A percentile compares a stretch with the other conserved stretches of the same genome.
These are phyloP conservation scores for Magnolia officinalis DNA, from an alignment of 164 flowering plant genomes.

Conservation along the genomic window DNA sequence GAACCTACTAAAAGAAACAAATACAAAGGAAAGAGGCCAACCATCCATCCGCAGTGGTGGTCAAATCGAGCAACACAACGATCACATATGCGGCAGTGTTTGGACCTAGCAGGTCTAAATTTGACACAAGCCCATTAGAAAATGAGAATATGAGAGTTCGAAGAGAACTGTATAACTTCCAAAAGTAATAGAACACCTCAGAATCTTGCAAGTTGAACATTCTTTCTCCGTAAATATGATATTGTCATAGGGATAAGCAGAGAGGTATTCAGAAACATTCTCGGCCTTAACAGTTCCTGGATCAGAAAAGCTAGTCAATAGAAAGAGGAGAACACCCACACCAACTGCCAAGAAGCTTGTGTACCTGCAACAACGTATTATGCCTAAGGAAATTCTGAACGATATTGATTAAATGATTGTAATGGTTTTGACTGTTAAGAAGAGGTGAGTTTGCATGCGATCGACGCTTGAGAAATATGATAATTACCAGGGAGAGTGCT, in stretches of 20 bases:
- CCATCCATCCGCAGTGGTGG: slow-evolving; percentile 99
- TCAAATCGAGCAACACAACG: slow-evolving; percentile 98
- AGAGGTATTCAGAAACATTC: slow-evolving; percentile 68
- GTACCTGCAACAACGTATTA: slow-evolving; percentile 54
- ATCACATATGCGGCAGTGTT: slow-evolving; percentile 91
- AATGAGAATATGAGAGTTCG: background rate
- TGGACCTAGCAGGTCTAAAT: slow-evolving; percentile 93
- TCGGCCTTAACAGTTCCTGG: slow-evolving; percentile 81
- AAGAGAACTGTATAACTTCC: slow-evolving; percentile 1
- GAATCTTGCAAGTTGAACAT: slow-evolving; percentile 85
- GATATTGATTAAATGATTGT: background rate
- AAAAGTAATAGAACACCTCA: slow-evolving; percentile 40
- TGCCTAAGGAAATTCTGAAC: background rate
- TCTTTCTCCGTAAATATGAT: slow-evolving; percentile 69
- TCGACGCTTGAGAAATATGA: background rate
- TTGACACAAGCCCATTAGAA: slow-evolving; percentile 20
- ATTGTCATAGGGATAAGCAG: slow-evolving; percentile 84
- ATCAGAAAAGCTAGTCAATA: slow-evolving; percentile 95
- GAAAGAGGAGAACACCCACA: slow-evolving; percentile 75
- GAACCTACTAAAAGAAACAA: slow-evolving; percentile 1
- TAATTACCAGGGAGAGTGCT: background rate
- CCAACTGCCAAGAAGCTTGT: slow-evolving; percentile 76
- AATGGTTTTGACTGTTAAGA: background rate
- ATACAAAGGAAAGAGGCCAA: slow-evolving; percentile 26
- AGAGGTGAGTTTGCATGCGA: background rate